Conservation (phyloP, 495 filamentous ascomycete species). For the Jackrogersella multiformis region DNA sequence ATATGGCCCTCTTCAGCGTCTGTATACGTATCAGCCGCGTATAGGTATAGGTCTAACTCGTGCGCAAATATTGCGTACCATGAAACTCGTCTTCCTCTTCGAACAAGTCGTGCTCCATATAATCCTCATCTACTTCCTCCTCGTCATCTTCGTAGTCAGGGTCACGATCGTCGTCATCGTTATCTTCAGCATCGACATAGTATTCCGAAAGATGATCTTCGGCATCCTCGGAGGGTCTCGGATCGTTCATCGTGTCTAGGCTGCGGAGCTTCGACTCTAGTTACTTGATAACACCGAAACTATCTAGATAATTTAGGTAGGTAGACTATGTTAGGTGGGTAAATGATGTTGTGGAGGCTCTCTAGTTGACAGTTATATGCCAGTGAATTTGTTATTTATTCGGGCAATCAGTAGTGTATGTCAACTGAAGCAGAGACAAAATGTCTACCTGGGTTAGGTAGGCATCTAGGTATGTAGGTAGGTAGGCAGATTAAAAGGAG, state of each 20-base stretch:
- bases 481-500: background rate
- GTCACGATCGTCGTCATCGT: slow-evolving; percentile 56
- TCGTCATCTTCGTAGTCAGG: slow-evolving; percentile 61
- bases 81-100: slow-evolving; percentile 57
- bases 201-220: slow-evolving; percentile 29
- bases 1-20: slow-evolving; percentile 45
- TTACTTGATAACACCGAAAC: background rate
- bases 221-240: slow-evolving; percentile 34
- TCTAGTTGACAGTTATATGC: background rate
- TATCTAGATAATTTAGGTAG: background rate
- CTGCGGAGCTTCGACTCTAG: background rate
- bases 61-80: slow-evolving; percentile 36
- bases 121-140: slow-evolving; percentile 52
- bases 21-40: slow-evolving; percentile 16
- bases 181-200: slow-evolving; percentile 43
- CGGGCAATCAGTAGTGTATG: background rate
- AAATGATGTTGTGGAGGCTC: background rate
- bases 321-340: background rate
- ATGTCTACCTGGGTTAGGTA: no score
- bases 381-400: background rate
- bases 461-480: background rate
- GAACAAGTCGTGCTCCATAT: slow-evolving; percentile 48
- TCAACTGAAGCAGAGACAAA: no score
- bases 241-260: slow-evolving; percentile 34
- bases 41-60: slow-evolving; percentile 20